Conservation (phyloP, 2,329 filamentous ascomycete species). For the Aspergillus carbonarius region DNA sequence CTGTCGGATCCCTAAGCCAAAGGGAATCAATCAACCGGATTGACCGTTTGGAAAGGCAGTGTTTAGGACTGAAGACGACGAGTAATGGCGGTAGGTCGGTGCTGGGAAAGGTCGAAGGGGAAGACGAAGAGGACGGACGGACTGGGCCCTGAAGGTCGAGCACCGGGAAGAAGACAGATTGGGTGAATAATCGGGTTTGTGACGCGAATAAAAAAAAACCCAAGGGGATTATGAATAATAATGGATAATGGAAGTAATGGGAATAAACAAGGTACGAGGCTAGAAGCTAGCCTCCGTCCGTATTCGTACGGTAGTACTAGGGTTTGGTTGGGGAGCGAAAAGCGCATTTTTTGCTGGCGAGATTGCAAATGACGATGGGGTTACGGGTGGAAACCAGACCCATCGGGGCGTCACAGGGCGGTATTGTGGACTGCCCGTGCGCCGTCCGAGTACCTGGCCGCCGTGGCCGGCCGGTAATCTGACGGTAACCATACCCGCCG, state of each 20-base stretch:
- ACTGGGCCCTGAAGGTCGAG: not conserved
- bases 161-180: constrained; percentile 4
- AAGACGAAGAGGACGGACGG: not conserved
- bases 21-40: not conserved
- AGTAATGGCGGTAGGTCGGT: not conserved
- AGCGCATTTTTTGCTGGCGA: not conserved
- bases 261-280: not conserved
- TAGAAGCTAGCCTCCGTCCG: not conserved
- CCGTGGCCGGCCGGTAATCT: constrained; percentile 3
- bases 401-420: not conserved
- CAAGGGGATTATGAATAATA: not conserved
- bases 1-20: not conserved
- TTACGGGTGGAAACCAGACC: not conserved
- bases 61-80: not conserved
- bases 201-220: not conserved
- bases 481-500: constrained; percentile 9
- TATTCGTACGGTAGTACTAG: not conserved
- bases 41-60: not conserved
- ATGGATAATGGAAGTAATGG: constrained; percentile 3
- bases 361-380: not conserved
- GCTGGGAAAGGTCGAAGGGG: not conserved
- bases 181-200: constrained; percentile 4
- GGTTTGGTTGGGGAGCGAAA: not conserved
- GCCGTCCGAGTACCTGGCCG: not conserved
- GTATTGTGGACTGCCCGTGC: not conserved